Percentiles rank a stretch among this genome's conserved stretches.
Evolutionary conservation across 148 eudicot species (phyloP).

Genomic region (Tetragonia tetragonoides): DNA sequence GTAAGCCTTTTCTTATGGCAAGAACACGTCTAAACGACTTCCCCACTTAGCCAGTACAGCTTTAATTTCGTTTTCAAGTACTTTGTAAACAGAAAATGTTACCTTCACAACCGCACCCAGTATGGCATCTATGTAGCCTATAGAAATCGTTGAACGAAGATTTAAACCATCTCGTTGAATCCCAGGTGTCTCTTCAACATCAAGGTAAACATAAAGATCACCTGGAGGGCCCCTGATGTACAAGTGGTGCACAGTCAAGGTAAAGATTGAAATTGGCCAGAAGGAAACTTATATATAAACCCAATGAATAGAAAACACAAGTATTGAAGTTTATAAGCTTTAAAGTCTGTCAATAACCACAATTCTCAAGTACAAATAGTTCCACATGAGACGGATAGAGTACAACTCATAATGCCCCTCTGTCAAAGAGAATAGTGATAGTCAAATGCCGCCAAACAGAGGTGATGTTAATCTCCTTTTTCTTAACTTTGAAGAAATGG

Average conservation of each 20-base stretch:
- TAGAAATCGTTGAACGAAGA: constrained; percentile 66
- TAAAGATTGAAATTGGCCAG: not conserved
- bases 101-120: constrained; percentile 84
- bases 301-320: not conserved
- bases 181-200: constrained; percentile 81
- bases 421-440: not conserved
- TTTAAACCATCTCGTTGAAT: constrained; percentile 97
- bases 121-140: constrained; percentile 91
- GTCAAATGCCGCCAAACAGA: not conserved
- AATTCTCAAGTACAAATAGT: not conserved
- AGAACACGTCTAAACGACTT: not conserved
- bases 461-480: not conserved
- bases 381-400: not conserved
- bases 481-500: too few species aligned
- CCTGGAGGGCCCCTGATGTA: constrained; percentile 81
- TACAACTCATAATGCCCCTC: not conserved
- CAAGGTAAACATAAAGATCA: constrained; percentile 94
- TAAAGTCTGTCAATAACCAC: not conserved
- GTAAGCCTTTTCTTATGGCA: not conserved
- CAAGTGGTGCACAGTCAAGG: constrained; percentile 12
- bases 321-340: not conserved
- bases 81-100: constrained; percentile 5
- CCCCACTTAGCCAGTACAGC: not conserved
- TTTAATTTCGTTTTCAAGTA: not conserved
- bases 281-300: not conserved